These are phyloP conservation scores for Leccinum truebloodii DNA, from an alignment of 768 basidiomycete genomes.

Conservation along the genomic window DNA sequence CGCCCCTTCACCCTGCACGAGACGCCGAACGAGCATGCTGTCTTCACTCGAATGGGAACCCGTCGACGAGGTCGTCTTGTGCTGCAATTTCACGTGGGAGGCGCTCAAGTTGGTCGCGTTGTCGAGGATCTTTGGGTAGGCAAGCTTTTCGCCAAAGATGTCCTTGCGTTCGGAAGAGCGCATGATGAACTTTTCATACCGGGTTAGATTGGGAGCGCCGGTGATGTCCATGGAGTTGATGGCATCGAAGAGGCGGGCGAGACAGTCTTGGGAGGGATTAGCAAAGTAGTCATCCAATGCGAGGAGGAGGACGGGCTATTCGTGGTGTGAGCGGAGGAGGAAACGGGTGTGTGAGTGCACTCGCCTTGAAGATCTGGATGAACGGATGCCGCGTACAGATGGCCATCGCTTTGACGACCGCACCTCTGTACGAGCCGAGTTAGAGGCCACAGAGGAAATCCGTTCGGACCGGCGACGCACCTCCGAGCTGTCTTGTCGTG, in stretches of 20 bases:
- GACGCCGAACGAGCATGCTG: conserved; percentile 49
- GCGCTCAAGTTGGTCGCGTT: conserved; percentile 1
- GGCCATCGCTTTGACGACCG: conserved; percentile 91
- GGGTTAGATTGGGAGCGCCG: conserved; percentile 73
- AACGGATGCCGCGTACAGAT: conserved; percentile 77
- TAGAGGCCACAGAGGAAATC: conserved; percentile 11
- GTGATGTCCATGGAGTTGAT: conserved; percentile 90
- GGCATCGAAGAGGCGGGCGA: conserved; percentile 87
- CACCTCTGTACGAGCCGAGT: conserved; percentile 59
- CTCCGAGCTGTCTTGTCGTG: conserved; percentile 81
- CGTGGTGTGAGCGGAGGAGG: conserved; percentile 7
- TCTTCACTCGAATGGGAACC: conserved; percentile 75
- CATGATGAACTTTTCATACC: conserved; percentile 86
- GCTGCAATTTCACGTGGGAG: conserved; percentile 38
- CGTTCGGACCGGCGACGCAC: conserved; percentile 40
- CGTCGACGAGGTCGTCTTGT: conserved; percentile 49
- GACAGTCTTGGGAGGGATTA: conserved; percentile 85
- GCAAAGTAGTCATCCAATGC: conserved; percentile 95
- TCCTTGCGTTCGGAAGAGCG: conserved; percentile 90
- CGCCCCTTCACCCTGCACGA: conserved; percentile 32
- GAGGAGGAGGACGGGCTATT: conserved; percentile 88
- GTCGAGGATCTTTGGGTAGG: conserved; percentile 28
- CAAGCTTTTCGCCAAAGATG: conserved; percentile 85
- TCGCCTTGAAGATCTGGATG: conserved; percentile 93
- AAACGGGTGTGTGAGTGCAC: conserved; percentile 11